Percentiles rank a stretch among this genome's conserved stretches.
Evolutionary conservation across 163 green algal species (phyloP).

Genomic region (Scenedesmus sp.): DNA sequence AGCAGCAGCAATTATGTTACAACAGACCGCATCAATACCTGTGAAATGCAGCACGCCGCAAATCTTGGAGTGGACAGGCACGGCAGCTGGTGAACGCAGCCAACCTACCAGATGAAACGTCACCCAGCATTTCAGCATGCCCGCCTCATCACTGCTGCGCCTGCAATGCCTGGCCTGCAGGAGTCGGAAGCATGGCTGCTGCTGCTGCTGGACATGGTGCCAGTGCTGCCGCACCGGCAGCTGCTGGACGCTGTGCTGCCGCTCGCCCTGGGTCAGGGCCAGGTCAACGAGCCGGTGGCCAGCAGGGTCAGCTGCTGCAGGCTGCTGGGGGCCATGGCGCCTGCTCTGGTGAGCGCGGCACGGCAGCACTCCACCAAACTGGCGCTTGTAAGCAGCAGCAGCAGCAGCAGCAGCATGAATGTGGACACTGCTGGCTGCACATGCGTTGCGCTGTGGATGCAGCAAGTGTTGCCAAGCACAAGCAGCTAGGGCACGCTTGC

Average conservation of each 20-base stretch:
- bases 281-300: constrained; percentile 72
- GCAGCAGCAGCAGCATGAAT: background rate
- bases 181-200: constrained; percentile 75
- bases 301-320: constrained; percentile 71
- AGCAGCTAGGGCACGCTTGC: too few relatives aligned
- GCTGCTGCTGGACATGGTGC: constrained; percentile 71
- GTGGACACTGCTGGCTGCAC: too few relatives aligned
- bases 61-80: too few relatives aligned
- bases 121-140: too few relatives aligned
- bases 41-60: too few relatives aligned
- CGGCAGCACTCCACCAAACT: background rate
- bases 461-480: background rate
- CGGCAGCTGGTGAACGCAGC: too few relatives aligned
- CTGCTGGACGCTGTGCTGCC: constrained; percentile 71
- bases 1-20: too few relatives aligned
- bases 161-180: constrained; percentile 57
- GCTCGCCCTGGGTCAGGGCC: constrained; percentile 74
- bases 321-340: constrained; percentile 74
- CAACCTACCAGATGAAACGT: too few relatives aligned
- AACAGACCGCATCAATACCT: too few relatives aligned
- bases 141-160: background rate
- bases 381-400: too few relatives aligned
- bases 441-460: too few relatives aligned
- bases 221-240: constrained; percentile 65
- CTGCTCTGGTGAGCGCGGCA: constrained; percentile 61